Evolutionary conservation across 805 yeast genomes (phyloP), one percentile per base, ranked within the genome.

Genomic region (Ogataea naganishii): DNA sequence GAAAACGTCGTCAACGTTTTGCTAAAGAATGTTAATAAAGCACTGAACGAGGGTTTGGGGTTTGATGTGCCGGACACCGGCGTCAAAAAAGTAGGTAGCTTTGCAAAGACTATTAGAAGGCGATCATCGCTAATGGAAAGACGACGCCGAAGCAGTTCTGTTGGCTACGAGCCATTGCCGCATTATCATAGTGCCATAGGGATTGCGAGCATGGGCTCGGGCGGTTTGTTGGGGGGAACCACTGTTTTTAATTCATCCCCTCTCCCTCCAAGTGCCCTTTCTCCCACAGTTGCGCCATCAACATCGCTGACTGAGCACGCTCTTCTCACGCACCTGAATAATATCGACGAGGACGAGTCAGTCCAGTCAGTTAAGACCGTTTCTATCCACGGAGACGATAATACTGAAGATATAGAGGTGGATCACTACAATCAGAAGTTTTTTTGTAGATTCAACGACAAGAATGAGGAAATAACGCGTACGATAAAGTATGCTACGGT

Each of bases 11-110:
- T 69, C 12, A 68, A 71, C 38, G 40, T 62, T 6, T 62, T 71
- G 4, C 46, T 69, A 23, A 66, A 67, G 30, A 60, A 62, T 26
- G 48, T 70, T 7, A 69, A 67, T 45, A 62, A 62, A 37, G 69
- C 69, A 2, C 51, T 71, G 24, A 56, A 64, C 27, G 39, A 47
- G 26, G 39, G 46, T 12, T 36, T 40, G 7, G 25, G 22, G 10
- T 29, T 38, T 23, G 35, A 38, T 16, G 41, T 41, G 14, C 34
- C 40, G 8, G 41, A 39, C 4, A 36, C 49, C 6, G 43, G 44
- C 4, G 43, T 33, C 22, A 44, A 43, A 23, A 33, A 43, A 14
- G 44, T 49, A n/a, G 55, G 55, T 5, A 48, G 53, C 31, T 49
- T 43, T 43, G 51, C 51, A 3, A 47, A 42, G 27, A 29, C 36